phyloP scores from a whole-genome alignment of 257 asterid species.

The Catharanthus roseus region DNA sequence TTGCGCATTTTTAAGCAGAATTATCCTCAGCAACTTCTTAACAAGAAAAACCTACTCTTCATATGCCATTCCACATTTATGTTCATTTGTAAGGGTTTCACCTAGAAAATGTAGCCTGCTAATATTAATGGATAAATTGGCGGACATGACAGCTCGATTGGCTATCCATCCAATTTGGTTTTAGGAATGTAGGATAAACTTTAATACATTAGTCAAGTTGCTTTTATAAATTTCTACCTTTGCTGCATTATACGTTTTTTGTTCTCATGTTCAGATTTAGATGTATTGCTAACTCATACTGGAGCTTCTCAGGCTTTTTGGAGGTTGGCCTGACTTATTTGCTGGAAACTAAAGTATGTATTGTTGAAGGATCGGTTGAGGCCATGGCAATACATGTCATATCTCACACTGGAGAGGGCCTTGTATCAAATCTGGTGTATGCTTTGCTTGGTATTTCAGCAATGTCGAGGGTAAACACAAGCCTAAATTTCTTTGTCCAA shows the following conservation, averaged over 20 bases:
- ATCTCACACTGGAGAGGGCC: slow-evolving; percentile 70
- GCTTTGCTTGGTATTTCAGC: slow-evolving; percentile 94
- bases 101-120: not conserved
- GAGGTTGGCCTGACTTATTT: slow-evolving; percentile 60
- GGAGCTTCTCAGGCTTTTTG: slow-evolving; percentile 52
- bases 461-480: slow-evolving; percentile 74
- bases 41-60: not conserved
- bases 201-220: not conserved
- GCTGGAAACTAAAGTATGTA: slow-evolving; percentile 49
- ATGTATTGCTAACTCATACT: slow-evolving; percentile 4
- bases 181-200: not conserved
- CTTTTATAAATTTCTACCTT: not conserved
- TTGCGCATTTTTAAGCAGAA: not conserved
- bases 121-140: not conserved
- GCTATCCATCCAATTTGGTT: not conserved
- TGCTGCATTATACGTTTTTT: not conserved
- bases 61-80: not conserved
- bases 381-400: slow-evolving; percentile 64
- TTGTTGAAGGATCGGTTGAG: slow-evolving; percentile 49
- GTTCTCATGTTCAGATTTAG: not conserved
- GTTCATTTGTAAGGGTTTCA: not conserved
- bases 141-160: too few relatives aligned
- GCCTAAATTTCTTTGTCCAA: slow-evolving; percentile 20
- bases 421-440: slow-evolving; percentile 70
- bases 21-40: not conserved